Evolutionary conservation across 1,139 yeast species (phyloP).

Genomic region (Zhuliangozyma parablackwelliae): DNA sequence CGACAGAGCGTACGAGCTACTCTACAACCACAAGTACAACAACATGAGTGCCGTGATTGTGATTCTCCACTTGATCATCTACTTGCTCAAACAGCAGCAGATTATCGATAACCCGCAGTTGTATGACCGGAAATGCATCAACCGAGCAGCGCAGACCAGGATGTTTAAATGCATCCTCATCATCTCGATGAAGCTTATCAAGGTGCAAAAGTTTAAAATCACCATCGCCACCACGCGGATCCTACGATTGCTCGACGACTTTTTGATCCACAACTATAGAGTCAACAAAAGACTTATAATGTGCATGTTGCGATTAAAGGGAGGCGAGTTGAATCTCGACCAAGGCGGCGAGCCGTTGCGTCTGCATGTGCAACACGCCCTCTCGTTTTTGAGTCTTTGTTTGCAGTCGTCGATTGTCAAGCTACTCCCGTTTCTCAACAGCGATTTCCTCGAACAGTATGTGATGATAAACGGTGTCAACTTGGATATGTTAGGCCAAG

Average conservation of each 20-base stretch:
- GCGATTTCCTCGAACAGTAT: constrained; percentile 38
- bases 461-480: constrained; percentile 35
- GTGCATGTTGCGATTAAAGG: constrained; percentile 29
- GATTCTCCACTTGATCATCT: constrained; percentile 20
- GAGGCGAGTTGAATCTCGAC: constrained; percentile 1
- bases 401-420: constrained; percentile 24
- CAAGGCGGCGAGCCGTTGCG: constrained; percentile 5
- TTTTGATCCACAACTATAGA: constrained; percentile 32
- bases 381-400: constrained; percentile 27
- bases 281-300: constrained; percentile 37
- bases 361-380: constrained; percentile 13
- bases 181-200: constrained; percentile 26
- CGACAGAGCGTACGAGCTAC: constrained; percentile 12
- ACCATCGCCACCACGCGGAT: constrained; percentile 23
- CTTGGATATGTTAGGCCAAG: constrained; percentile 14
- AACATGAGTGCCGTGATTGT: constrained; percentile 14
- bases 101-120: not conserved
- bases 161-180: constrained; percentile 31
- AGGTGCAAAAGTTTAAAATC: constrained; percentile 21
- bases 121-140: not conserved
- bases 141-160: constrained; percentile 4
- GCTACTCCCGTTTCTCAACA: constrained; percentile 33
- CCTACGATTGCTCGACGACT: constrained; percentile 22
- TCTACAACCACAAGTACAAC: constrained; percentile 6
- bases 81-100: constrained; percentile 19